phyloP scores from a whole-genome alignment of 306 rosid genomes.

The Medicago arabica region DNA sequence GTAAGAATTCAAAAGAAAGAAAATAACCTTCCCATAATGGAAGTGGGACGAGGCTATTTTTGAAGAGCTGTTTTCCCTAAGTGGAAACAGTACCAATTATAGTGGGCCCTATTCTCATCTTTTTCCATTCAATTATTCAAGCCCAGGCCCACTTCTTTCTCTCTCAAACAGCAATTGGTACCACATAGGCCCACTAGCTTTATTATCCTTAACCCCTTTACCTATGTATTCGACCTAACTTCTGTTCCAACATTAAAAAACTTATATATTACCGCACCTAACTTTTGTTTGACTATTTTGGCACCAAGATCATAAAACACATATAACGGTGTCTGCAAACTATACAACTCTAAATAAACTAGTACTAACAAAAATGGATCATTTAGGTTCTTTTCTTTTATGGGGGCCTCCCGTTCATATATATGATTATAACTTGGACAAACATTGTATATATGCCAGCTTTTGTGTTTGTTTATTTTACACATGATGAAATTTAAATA shows the following conservation, averaged over 20 bases:
- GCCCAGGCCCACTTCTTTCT: constrained; percentile 79
- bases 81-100: constrained; percentile 52
- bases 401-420: not conserved
- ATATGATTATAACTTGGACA: not conserved
- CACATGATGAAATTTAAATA: constrained; percentile 21
- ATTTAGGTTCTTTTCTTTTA: constrained; percentile 23
- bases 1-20: constrained; percentile 30
- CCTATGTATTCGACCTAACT: constrained; percentile 46
- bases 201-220: constrained; percentile 47
- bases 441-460: too few relatives aligned
- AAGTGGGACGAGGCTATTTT: constrained; percentile 73
- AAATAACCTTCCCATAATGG: constrained; percentile 68
- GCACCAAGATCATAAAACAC: constrained; percentile 30
- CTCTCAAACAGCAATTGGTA: constrained; percentile 2
- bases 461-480: constrained; percentile 4
- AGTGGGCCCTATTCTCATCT: constrained; percentile 53
- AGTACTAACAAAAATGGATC: constrained; percentile 39
- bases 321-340: constrained; percentile 40
- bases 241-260: constrained; percentile 26
- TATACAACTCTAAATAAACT: constrained; percentile 27
- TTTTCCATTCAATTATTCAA: constrained; percentile 47
- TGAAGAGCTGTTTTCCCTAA: constrained; percentile 51
- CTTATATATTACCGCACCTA: constrained; percentile 10
- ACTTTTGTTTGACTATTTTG: constrained; percentile 41
- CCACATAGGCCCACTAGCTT: constrained; percentile 64